Evolutionary conservation across 176 grass and related monocot genomes (phyloP).

Genomic region (Ampelocalamus luodianensis): DNA sequence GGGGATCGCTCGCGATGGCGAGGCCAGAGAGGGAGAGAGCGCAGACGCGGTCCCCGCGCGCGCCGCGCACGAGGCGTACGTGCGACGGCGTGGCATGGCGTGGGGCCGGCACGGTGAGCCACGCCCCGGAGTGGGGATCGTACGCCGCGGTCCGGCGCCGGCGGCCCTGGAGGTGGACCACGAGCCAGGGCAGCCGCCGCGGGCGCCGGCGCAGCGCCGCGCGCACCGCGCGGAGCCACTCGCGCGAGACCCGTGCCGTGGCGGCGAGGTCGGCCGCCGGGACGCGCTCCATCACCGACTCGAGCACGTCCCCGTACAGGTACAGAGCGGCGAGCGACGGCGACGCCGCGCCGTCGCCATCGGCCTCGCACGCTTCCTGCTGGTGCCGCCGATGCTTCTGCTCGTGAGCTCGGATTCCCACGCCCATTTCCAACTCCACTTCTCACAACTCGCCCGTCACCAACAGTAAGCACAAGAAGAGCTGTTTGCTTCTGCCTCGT

Average conservation of each 20-base stretch:
- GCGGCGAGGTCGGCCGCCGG: slow-evolving; percentile 68
- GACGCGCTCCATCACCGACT: slow-evolving; percentile 62
- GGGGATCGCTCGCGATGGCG: slow-evolving; percentile 55
- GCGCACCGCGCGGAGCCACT: slow-evolving; percentile 76
- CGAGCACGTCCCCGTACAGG: slow-evolving; percentile 80
- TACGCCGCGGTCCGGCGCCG: slow-evolving; percentile 42
- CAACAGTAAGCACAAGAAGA: neutral
- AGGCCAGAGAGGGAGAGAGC: slow-evolving; percentile 52
- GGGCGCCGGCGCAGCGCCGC: slow-evolving; percentile 57
- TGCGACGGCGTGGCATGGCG: slow-evolving; percentile 46
- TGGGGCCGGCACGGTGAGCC: slow-evolving; percentile 45
- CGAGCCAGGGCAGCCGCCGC: slow-evolving; percentile 66
- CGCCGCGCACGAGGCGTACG: slow-evolving; percentile 39
- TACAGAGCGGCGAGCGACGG: slow-evolving; percentile 39
- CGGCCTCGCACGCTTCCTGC: neutral
- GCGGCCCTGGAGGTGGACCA: slow-evolving; percentile 57
- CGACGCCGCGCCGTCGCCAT: slow-evolving; percentile 6
- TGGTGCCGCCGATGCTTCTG: slow-evolving; percentile 15
- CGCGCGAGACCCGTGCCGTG: slow-evolving; percentile 63
- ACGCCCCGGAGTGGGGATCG: slow-evolving; percentile 63
- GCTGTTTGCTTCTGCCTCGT: neutral
- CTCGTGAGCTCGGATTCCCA: neutral
- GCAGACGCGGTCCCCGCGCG: slow-evolving; percentile 52
- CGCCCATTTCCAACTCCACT: slow-evolving; percentile 34
- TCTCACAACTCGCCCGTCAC: neutral